Evolutionary conservation across 2,329 filamentous ascomycete genomes (phyloP), one percentile per base, ranked within the genome.

Genomic region (Botrytis medusae): DNA sequence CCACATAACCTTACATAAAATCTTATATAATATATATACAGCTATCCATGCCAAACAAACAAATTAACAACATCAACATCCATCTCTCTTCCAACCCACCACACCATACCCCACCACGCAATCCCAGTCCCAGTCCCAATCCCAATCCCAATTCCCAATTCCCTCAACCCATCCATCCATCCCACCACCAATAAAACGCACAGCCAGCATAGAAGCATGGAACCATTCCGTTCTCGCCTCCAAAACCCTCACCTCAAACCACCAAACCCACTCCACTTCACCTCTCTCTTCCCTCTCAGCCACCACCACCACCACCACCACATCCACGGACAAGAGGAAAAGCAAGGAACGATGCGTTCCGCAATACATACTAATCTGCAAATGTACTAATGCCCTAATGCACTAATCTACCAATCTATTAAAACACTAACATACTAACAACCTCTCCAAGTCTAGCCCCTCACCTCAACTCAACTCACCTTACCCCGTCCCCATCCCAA

Each of bases 351-450:
- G 29, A 10, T 34, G 29, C 29, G 18, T 59, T 34, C 29, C 7
- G 54, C 54, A 7, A 20, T 10, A 22, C 14, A 14, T 14, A 12
- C 48, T 51, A 42, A 14, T 14, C 40, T 42, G 3, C 40, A 14
- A n/a, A 48, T 2, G 0, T 48, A 25, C 48, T n/a, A 54, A n/a
- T 4, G 4, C n/a, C 2, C 48, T 1, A n/a, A 14, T 14, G 0
- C 2, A 42, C 40, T 9, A 40, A 14, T 42, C 40, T 42, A 42
- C 40, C 40, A 16, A 42, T 12, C 10, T 42, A 14, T 3, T 14
- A 42, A 42, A 42, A 25, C 46, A 51, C 42, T 25, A 10, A 9
- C 22, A 25, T 12, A 10, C 25, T 51, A 51, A 51, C 25, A 51
- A 16, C 12, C 25, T 16, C 25, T 16, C 25, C 48, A 6, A n/a